Conservation (phyloP, 257 asterid species). For the Lithospermum erythrorhizon region DNA sequence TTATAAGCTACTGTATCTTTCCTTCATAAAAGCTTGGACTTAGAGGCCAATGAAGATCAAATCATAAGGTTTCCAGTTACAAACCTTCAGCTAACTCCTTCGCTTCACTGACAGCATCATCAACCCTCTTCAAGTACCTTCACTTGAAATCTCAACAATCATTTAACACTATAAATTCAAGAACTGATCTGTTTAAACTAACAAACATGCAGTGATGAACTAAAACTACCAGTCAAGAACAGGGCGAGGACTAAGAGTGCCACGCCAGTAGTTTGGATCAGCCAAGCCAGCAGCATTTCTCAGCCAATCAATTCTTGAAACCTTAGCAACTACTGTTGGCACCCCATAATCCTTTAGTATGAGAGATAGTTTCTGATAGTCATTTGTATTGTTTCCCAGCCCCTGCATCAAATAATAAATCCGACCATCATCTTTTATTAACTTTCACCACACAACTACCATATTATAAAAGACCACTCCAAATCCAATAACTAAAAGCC, state of each 20-base stretch:
- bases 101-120: conserved; percentile 69
- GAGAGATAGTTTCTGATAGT: conserved; percentile 59
- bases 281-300: conserved; percentile 90
- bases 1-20: no score
- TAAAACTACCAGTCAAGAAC: conserved; percentile 69
- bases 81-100: conserved; percentile 64
- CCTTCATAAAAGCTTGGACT: no score
- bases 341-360: conserved; percentile 59
- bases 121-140: conserved; percentile 75
- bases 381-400: conserved; percentile 70
- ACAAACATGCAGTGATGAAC: not conserved
- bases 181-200: not conserved
- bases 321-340: conserved; percentile 58
- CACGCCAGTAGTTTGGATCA: conserved; percentile 81
- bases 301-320: conserved; percentile 87
- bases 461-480: not conserved
- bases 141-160: not conserved
- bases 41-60: not conserved
- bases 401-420: conserved; percentile 39
- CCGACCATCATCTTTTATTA: not conserved
- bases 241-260: conserved; percentile 82
- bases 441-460: no score
- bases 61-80: not conserved
- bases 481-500: not conserved
- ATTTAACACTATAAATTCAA: not conserved